Evolutionary conservation across 495 filamentous ascomycete species (phyloP).

Genomic region (Xylaria palmicola): DNA sequence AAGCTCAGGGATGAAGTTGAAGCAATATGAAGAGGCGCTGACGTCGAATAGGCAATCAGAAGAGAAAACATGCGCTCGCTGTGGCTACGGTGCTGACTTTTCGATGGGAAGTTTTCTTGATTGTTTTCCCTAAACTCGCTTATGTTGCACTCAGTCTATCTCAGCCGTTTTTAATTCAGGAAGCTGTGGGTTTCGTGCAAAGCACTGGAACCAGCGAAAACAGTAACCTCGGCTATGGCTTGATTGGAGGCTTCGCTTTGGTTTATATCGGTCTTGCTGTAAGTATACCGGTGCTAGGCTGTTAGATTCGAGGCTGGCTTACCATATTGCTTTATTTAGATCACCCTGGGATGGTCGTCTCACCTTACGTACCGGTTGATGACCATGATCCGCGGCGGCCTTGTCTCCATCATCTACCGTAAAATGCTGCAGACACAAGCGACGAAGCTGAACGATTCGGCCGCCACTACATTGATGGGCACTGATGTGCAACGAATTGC

Average conservation of each 20-base stretch:
- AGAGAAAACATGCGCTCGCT: constrained; percentile 15
- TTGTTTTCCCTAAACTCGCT: constrained; percentile 21
- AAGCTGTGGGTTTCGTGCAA: constrained; percentile 17
- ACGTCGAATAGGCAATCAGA: constrained; percentile 3
- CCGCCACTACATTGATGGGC: constrained; percentile 30
- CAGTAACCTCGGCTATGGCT: constrained; percentile 40
- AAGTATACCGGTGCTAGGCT: background rate
- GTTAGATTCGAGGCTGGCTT: background rate
- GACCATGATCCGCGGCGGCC: constrained; percentile 26
- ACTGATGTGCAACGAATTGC: constrained; percentile 27
- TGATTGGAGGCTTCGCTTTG: constrained; percentile 55
- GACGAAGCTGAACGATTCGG: constrained; percentile 17
- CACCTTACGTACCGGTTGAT: constrained; percentile 28
- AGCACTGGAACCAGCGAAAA: constrained; percentile 27
- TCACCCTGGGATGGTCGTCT: constrained; percentile 3
- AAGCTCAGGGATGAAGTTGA: background rate
- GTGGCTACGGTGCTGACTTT: constrained; percentile 12
- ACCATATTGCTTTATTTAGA: background rate
- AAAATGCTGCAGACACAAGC: constrained; percentile 14
- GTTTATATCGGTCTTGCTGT: constrained; percentile 56
- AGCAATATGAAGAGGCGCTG: background rate
- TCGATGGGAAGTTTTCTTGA: constrained; percentile 17
- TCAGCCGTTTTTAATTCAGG: constrained; percentile 30
- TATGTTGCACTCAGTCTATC: constrained; percentile 22
- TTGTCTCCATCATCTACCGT: constrained; percentile 26